Percentiles rank a stretch among this genome's conserved stretches.
phyloP scores from a whole-genome alignment of 1,284 basidiomycete species.

The Ustilago hordei region DNA sequence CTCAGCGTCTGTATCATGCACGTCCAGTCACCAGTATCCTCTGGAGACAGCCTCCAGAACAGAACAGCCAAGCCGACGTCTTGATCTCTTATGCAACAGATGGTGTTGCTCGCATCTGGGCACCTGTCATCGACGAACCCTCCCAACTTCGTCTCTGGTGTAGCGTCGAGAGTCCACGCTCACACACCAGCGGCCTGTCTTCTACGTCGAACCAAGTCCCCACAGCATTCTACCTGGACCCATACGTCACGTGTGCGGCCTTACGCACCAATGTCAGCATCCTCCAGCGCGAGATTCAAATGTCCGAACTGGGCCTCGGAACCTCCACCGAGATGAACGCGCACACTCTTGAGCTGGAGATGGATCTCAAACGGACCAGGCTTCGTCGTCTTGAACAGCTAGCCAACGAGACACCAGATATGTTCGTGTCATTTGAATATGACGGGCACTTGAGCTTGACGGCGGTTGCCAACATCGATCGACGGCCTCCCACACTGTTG shows the following conservation, averaged over 20 bases:
- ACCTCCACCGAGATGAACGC: constrained; percentile 15
- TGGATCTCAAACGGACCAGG: constrained; percentile 49
- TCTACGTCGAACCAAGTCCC: neutral
- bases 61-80: constrained; percentile 47
- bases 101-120: constrained; percentile 54
- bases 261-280: constrained; percentile 44
- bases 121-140: constrained; percentile 60
- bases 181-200: neutral
- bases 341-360: constrained; percentile 32
- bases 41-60: constrained; percentile 45
- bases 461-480: constrained; percentile 58
- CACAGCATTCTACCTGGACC: constrained; percentile 45
- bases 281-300: constrained; percentile 54
- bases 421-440: constrained; percentile 40
- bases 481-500: constrained; percentile 54
- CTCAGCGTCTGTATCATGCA: constrained; percentile 49
- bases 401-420: constrained; percentile 54
- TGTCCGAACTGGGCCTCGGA: constrained; percentile 48
- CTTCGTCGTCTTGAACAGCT: constrained; percentile 53
- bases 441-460: constrained; percentile 45
- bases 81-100: constrained; percentile 49
- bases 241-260: constrained; percentile 27
- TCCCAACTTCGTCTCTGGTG: constrained; percentile 53
- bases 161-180: constrained; percentile 28
- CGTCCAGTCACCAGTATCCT: constrained; percentile 24